These are phyloP conservation scores for Colletotrichum lupini DNA, from an alignment of 2,329 filamentous ascomycete species.

Conservation along the genomic window DNA sequence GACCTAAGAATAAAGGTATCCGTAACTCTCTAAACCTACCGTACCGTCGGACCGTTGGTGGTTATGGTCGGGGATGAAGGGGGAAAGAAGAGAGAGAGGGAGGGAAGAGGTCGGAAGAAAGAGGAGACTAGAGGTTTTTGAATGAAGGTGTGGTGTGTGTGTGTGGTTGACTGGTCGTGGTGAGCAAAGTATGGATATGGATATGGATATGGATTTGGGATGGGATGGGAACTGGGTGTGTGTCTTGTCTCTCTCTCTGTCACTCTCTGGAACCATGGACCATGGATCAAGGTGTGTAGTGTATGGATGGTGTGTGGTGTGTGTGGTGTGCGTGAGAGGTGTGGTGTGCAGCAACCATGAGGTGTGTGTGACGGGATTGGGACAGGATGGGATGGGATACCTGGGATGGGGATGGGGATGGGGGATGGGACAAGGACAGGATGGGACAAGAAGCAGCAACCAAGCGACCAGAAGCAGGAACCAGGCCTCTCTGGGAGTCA, in stretches of 20 bases:
- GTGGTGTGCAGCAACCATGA: neutral
- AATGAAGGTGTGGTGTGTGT: slow-evolving; percentile 43
- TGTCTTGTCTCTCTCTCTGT: too few relatives aligned
- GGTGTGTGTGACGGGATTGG: neutral
- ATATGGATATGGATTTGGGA: slow-evolving; percentile 19
- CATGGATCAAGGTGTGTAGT: neutral
- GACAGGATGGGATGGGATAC: neutral
- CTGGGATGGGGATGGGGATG: neutral
- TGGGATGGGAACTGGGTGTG: slow-evolving; percentile 5
- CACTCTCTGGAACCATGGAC: too few relatives aligned
- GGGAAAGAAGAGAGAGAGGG: slow-evolving; percentile 41
- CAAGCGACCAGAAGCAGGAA: slow-evolving; percentile 3
- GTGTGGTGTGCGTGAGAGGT: neutral
- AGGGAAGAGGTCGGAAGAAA: slow-evolving; percentile 27
- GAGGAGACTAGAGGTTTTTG: slow-evolving; percentile 50
- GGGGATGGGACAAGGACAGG: neutral
- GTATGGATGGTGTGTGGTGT: neutral
- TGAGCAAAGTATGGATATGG: slow-evolving; percentile 30
- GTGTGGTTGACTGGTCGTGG: slow-evolving; percentile 36
- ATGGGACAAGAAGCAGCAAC: slow-evolving; percentile 11
- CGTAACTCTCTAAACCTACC: slow-evolving; percentile 29
- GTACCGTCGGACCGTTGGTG: slow-evolving; percentile 33
- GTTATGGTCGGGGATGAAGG: slow-evolving; percentile 43
- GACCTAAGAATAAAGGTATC: slow-evolving; percentile 21
- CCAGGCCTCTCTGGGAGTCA: neutral